Base-by-base conservation (phyloP, 805 yeast genomes). In the Candida qinlingensis region DNA sequence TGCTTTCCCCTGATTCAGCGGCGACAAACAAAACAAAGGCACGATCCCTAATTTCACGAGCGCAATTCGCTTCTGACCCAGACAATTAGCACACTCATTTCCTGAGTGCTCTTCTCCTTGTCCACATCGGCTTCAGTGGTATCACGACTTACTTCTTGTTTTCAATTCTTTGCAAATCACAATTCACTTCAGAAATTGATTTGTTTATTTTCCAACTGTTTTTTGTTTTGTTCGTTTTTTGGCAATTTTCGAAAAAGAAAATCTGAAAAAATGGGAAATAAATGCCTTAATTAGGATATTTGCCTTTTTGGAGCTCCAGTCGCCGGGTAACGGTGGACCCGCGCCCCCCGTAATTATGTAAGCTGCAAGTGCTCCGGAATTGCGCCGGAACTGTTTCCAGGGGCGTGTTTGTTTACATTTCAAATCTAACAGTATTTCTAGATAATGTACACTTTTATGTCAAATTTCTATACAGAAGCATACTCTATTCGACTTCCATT, bases 1-100 rank as follows among this genome's bases (percentile, higher is more conserved):
- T 11, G 34, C 34, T 33, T 43, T 37, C 50, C 49, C 46, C 49
- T 42, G 46, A 46, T 42, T 42, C 46, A 39, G 40, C 44, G 46
- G 46, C 46, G 42, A 34, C 45, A 34, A 10, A 36, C 27, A 33
- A 26, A 9, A 6, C 19, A 43, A 34, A 42, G 13, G 33, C 11
- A n/a, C 34, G 31, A 30, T 27, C 37, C 27, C 39, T 25, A 31
- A 31, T 11, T 11, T 11, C 34, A 8, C 39, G 19, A 7, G 26
- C 39, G 28, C 29, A 25, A 7, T 7, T 26, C 41, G 41, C 41
- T 6, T 9, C 6, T 25, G 41, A 10, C 30, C 19, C 11, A 38
- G 6, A 7, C n/a, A 28, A 7, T 6, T 9, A 3, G 27, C 38
- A 27, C 41, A 25, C 29, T 25, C 31, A 30, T 10, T 25, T 12